These are phyloP conservation scores for Gossypium herbaceum DNA, from an alignment of 345 rosid genomes.

Conservation along the genomic window DNA sequence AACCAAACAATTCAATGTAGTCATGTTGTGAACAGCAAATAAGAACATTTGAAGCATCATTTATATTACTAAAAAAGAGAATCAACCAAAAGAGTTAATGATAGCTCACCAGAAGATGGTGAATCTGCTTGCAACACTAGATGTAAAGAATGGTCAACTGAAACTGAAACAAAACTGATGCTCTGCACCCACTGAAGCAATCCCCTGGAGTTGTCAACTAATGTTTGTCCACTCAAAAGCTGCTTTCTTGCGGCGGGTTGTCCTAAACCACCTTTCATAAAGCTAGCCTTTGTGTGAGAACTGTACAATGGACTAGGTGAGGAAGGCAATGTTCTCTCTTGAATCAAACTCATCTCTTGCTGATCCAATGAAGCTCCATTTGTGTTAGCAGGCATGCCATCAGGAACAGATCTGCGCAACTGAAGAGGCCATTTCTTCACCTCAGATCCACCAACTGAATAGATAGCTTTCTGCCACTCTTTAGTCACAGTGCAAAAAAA, in stretches of 20 bases:
- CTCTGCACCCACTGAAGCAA: conserved; percentile 97
- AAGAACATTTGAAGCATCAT: background rate
- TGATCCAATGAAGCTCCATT: conserved; percentile 80
- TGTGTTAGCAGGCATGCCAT: conserved; percentile 63
- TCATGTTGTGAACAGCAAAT: background rate
- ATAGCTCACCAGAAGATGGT: conserved; percentile 61
- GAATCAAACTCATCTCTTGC: conserved; percentile 88
- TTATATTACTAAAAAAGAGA: background rate
- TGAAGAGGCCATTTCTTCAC: conserved; percentile 93
- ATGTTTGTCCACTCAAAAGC: conserved; percentile 62
- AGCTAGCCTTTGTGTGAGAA: conserved; percentile 74
- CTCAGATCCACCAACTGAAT: conserved; percentile 87
- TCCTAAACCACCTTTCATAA: conserved; percentile 83
- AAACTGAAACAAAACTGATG: conserved; percentile 81
- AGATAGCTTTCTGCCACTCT: conserved; percentile 99
- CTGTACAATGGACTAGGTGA: conserved; percentile 80
- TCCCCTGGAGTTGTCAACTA: conserved; percentile 71
- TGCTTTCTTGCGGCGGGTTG: conserved; percentile 78
- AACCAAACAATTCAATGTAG: background rate
- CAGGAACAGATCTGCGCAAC: conserved; percentile 78
- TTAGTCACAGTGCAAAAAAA: conserved; percentile 21
- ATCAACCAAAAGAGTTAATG: conserved; percentile 4
- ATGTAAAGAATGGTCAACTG: conserved; percentile 80
- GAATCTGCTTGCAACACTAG: conserved; percentile 77
- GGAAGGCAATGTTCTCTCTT: conserved; percentile 82